Evolutionary conservation across 192 early-diverging fungal species (phyloP), one percentile per base, ranked within the genome.

Genomic region (Pilaira anomala): DNA sequence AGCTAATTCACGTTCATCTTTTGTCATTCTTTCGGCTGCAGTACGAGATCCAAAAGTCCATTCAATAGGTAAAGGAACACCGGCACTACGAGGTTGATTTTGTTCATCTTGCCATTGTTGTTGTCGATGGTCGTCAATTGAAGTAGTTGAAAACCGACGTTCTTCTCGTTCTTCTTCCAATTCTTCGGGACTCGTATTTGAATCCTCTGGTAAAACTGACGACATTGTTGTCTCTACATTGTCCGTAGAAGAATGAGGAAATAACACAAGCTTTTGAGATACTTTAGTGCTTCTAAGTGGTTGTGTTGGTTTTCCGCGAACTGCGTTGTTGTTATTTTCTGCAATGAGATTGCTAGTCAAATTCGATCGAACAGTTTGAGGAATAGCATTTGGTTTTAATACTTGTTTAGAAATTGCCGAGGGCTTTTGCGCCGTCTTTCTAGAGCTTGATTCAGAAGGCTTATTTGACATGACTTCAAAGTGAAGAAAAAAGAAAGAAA

Each of bases 241-340:
- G 7, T 78, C 59, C 72, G 84, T 56, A 12, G 46, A 45, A 6
- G 67, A 29, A 25, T 69, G 67, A 11, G 94, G 94, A 26, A 96
- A 80, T 25, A 96, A 77, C 7, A 91, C 89, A 9, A 96, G 79
- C 78, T 94, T 96, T 72, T 93, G 91, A 9, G 92, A 91, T 25
- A 86, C 85, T 67, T 96, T 96, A 48, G 91, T 92, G 13, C 90
- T 96, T 60, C 94, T 79, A 42, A 87, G 79, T 19, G 89, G 90
- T 18, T 82, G 78, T 57, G 71, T 84, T 69, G 66, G 72, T 41
- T 73, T 80, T 63, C 62, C 68, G 19, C 42, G 29, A n/a, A 26
- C 28, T 60, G 68, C 19, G 66, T 62, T 33, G 28, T 51, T 18
- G 67, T 9, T 36, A 36, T n/a, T n/a, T n/a, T 36, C 33, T 1